These are phyloP conservation scores for Cutaneotrichosporon sp. DNA, from an alignment of 1,284 basidiomycete species.

Conservation along the genomic window DNA sequence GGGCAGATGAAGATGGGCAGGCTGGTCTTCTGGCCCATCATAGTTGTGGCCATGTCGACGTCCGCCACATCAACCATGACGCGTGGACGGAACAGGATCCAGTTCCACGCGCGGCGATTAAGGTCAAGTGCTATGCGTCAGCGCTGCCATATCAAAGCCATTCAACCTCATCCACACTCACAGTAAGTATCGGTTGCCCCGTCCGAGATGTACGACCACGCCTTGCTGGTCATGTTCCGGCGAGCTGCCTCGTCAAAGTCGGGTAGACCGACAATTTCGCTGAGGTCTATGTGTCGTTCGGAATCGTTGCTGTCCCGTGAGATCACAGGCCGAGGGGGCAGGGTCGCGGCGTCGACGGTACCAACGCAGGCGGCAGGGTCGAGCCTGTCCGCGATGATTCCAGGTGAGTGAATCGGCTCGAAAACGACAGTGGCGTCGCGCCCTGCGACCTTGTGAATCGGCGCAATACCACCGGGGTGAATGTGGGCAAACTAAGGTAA, in stretches of 20 bases:
- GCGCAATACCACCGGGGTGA: slow-evolving; percentile 43
- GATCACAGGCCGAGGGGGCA: slow-evolving; percentile 14
- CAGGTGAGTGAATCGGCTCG: slow-evolving; percentile 43
- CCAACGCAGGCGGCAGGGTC: slow-evolving; percentile 29
- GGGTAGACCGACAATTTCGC: slow-evolving; percentile 45
- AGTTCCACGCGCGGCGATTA: slow-evolving; percentile 42
- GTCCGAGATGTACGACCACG: slow-evolving; percentile 47
- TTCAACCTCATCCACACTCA: slow-evolving; percentile 21
- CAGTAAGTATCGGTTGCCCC: slow-evolving; percentile 48
- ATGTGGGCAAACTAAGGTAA: slow-evolving; percentile 33
- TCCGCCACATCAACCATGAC: slow-evolving; percentile 41
- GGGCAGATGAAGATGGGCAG: slow-evolving; percentile 48
- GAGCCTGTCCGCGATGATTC: slow-evolving; percentile 44
- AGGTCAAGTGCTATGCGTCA: slow-evolving; percentile 35
- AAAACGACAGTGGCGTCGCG: slow-evolving; percentile 42
- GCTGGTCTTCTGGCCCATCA: slow-evolving; percentile 40
- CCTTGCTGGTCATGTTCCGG: slow-evolving; percentile 39
- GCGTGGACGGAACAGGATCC: slow-evolving; percentile 46
- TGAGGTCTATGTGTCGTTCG: slow-evolving; percentile 34
- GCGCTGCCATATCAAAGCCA: too few relatives aligned
- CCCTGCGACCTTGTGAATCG: slow-evolving; percentile 42
- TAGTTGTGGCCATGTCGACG: slow-evolving; percentile 39
- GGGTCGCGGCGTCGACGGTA: slow-evolving; percentile 28
- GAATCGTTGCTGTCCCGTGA: slow-evolving; percentile 13
- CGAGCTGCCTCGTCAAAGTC: slow-evolving; percentile 47